A percentile compares a stretch with the other conserved stretches of the same genome.
These are phyloP conservation scores for Pseudovirgaria hyperparasitica DNA, from an alignment of 2,329 filamentous ascomycete genomes.

Conservation along the genomic window DNA sequence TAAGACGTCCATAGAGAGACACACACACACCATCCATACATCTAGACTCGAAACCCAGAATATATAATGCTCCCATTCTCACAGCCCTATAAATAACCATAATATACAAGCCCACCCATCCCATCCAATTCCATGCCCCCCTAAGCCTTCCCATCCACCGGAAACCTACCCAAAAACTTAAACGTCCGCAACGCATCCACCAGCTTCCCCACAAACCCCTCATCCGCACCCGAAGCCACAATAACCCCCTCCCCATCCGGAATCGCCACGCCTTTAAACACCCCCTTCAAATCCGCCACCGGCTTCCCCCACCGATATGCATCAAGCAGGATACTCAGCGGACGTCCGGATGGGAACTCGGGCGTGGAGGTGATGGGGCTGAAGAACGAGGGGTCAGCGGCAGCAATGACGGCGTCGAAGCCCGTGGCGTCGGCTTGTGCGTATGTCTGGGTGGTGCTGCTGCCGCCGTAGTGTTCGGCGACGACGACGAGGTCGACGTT, in stretches of 20 bases:
- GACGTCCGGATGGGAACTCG: conserved; percentile 44
- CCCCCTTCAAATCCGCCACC: conserved; percentile 36
- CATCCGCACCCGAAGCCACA: conserved; percentile 8
- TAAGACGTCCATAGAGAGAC: no score
- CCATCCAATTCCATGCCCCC: no score
- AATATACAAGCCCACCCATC: no score
- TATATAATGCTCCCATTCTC: no score
- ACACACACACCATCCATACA: no score
- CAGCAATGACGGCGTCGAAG: conserved; percentile 52
- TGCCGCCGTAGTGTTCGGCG: conserved; percentile 39
- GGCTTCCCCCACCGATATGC: conserved; percentile 60
- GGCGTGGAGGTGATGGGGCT: conserved; percentile 28
- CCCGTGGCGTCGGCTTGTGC: conserved; percentile 47
- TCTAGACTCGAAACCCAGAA: no score
- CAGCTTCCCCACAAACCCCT: conserved; percentile 11
- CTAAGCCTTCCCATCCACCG: conserved; percentile 32
- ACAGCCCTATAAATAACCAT: no score
- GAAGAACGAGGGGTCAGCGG: conserved; percentile 38
- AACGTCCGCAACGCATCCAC: conserved; percentile 48
- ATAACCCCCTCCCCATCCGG: conserved; percentile 25
- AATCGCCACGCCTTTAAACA: conserved; percentile 35
- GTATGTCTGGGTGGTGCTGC: conserved; percentile 51
- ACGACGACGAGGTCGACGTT: conserved; percentile 49
- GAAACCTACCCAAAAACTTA: conserved; percentile 53
- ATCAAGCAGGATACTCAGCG: conserved; percentile 49